Evolutionary conservation across 257 asterid species (phyloP), one percentile per base, ranked within the genome.

Genomic region (Penstemon eatonii): DNA sequence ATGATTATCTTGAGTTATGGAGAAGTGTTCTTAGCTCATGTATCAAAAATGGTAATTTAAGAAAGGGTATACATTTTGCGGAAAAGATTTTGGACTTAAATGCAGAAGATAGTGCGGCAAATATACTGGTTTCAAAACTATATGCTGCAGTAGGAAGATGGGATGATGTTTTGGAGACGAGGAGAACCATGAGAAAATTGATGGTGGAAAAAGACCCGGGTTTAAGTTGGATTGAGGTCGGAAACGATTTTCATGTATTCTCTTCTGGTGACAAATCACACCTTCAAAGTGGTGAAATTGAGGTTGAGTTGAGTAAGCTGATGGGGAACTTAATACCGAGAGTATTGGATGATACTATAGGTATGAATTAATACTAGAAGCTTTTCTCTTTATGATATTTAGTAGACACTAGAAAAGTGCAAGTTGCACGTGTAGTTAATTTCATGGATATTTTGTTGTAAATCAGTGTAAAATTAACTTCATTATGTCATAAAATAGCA

Each of bases 91-190:
- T 82, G 63, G 75, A 65, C 9, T 42, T 76, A n/a, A 76, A 74
- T 60, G 63, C 72, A 25, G 91, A 82, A 63, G 98, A 92, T 55
- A 57, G 76, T 15, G 91, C 89, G 3, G 68, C 91, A 36, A 85
- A 63, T 51, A 56, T 81, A 61, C 75, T 87, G 78, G 68, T 89
- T 8, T 66, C 80, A 4, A 89, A 87, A 63, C 69, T 92, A 4
- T 85, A 87, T 44, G 97, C 91, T 69, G 79, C 82, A 38, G 82
- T 70, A 0, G 93, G 88, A 45, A 86, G 82, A 55, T 90, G 98
- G 95, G 82, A 67, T 2, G 78, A 74, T 13, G 97, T 83, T 39
- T 71, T 69, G 12, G 82, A 79, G 72, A 82, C 60, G 54, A 78
- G 97, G 82, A 86, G 87, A 61, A 85, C 73, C 67, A 78, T 83